Evolutionary conservation across 225 moss, liverwort and hornwort species (phyloP).

Genomic region (Straminergon stramineum): DNA sequence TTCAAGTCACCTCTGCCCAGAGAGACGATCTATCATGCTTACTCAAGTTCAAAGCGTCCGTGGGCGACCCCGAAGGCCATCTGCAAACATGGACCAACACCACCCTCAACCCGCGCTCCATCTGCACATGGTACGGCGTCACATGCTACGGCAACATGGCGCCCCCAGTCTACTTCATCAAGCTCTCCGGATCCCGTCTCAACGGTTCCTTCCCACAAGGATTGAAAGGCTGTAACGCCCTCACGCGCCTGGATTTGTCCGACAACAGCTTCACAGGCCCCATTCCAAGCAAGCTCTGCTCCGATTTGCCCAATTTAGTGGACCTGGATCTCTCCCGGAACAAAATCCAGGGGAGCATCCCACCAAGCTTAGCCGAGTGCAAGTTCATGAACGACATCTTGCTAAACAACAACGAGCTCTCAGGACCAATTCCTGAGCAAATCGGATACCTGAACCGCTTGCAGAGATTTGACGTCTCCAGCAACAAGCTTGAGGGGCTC

Average conservation of each 20-base stretch:
- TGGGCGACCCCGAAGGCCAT: constrained; percentile 46
- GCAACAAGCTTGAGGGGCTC: constrained; percentile 51
- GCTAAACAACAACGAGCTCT: constrained; percentile 53
- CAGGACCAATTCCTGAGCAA: constrained; percentile 51
- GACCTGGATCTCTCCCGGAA: constrained; percentile 46
- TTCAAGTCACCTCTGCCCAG: constrained; percentile 1
- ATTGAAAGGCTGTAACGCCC: constrained; percentile 41
- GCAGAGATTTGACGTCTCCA: constrained; percentile 57
- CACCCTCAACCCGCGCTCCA: constrained; percentile 4
- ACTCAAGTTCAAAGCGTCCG: constrained; percentile 63
- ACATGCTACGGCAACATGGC: constrained; percentile 52
- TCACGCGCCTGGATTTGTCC: constrained; percentile 62
- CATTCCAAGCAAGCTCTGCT: constrained; percentile 55
- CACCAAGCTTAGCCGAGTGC: constrained; percentile 41
- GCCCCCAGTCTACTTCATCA: constrained; percentile 49
- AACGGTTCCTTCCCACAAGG: constrained; percentile 65
- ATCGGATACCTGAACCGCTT: constrained; percentile 58
- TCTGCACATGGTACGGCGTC: constrained; percentile 67
- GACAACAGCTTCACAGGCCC: constrained; percentile 68
- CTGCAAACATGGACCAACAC: constrained; percentile 44
- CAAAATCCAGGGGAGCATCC: constrained; percentile 48
- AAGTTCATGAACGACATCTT: constrained; percentile 57
- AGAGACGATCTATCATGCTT: constrained; percentile 50
- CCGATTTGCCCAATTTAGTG: constrained; percentile 60
- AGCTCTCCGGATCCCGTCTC: constrained; percentile 40